Base-by-base conservation (phyloP, 257 asterid species). In the Penstemon newberryi region DNA sequence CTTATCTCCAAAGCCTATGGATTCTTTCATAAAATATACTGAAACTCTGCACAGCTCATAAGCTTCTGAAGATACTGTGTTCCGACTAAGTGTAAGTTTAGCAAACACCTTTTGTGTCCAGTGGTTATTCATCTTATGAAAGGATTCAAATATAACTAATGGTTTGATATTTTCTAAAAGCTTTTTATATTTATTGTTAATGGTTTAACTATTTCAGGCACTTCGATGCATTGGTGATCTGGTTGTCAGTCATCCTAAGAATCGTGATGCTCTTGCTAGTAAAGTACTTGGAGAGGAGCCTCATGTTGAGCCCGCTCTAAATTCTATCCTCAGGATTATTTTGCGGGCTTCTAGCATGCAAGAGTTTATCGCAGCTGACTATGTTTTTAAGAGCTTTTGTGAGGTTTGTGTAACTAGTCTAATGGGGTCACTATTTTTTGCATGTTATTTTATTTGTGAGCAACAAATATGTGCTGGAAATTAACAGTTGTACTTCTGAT, bases 271-370 rank as follows among this genome's bases (percentile, higher is more conserved):
- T 73, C 91, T 93, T 80, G 95, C 94, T 52, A 85, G 84, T 64
- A 88, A 82, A 78, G 81, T 82, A 68, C 96, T 90, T 56, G 99
- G 98, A 33, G 99, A 87, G 80, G 97, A 85, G 71, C 96, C 96
- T 51, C 79, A 85, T 65, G 76, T 77, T 71, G 97, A 90, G 76
- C 89, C 92, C 69, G 96, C 96, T 70, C 73, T 90, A 66, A 90
- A 93, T 83, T 90, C 97, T 59, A 61, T 90, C 46, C 91, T 90
- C 42, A 80, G 95, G 67, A 84, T 90, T 79, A 86, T 87, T 62
- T 74, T 93, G 80, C 90, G 95, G 37, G 82, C 92, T 73, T 81
- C 96, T 41, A 93, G 97, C 70, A 72, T 81, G 77, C 97, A 90
- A 78, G 99, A 90, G 78, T 87, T 88, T 70, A 45, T 89, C 13